Evolutionary conservation across 345 rosid species (phyloP).

Genomic region (Aquilaria malaccensis): DNA sequence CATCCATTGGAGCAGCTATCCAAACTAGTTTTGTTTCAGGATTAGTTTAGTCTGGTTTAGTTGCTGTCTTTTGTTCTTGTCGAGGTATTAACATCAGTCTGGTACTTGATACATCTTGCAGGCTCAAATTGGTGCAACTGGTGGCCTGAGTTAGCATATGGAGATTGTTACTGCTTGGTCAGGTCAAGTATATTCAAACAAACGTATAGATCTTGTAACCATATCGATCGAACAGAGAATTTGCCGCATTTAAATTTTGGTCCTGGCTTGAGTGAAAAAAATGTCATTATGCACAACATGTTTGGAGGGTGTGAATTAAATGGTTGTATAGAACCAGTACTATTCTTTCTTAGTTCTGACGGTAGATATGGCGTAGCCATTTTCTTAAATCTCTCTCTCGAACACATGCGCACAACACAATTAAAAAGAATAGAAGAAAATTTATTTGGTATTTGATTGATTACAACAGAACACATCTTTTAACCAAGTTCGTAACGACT

Average conservation of each 20-base stretch:
- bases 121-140: background rate
- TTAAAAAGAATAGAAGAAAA: too few species aligned
- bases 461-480: too few species aligned
- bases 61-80: constrained; percentile 13
- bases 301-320: constrained; percentile 11
- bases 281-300: constrained; percentile 18
- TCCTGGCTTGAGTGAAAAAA: constrained; percentile 11
- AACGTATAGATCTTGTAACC: constrained; percentile 18
- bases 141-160: constrained; percentile 5
- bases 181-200: constrained; percentile 15
- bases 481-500: too few species aligned
- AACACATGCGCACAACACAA: too few species aligned
- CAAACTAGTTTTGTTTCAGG: too few species aligned
- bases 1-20: too few species aligned
- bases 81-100: background rate
- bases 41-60: background rate
- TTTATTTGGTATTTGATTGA: too few species aligned
- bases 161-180: constrained; percentile 10
- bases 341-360: too few species aligned
- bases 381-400: too few species aligned
- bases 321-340: constrained; percentile 15
- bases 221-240: constrained; percentile 11
- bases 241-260: constrained; percentile 16
- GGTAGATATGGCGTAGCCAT: too few species aligned
- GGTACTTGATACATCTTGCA: constrained; percentile 5